Evolutionary conservation across 768 basidiomycete genomes (phyloP).

Genomic region (Calocybe indica): DNA sequence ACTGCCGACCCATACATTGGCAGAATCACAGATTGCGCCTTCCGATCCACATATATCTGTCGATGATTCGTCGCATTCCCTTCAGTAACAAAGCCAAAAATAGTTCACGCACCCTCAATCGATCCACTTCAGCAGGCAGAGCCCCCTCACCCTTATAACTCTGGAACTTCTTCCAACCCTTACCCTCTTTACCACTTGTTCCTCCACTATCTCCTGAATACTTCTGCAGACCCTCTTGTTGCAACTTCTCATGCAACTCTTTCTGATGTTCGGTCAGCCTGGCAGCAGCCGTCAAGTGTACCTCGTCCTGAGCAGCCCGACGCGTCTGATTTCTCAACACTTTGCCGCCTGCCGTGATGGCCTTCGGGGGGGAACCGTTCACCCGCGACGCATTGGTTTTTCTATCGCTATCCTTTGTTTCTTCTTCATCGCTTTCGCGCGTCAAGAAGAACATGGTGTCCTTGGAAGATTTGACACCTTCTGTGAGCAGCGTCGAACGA

Average conservation of each 20-base stretch:
- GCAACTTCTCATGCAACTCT: slow-evolving; percentile 71
- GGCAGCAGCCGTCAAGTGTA: slow-evolving; percentile 69
- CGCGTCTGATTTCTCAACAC: slow-evolving; percentile 89
- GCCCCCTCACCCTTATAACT: slow-evolving; percentile 95
- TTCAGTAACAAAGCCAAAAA: background rate
- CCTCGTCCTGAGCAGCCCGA: slow-evolving; percentile 80
- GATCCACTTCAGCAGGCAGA: slow-evolving; percentile 78
- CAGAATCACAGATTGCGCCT: slow-evolving; percentile 82
- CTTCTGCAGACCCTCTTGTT: slow-evolving; percentile 73
- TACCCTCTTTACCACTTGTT: slow-evolving; percentile 75
- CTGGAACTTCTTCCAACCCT: slow-evolving; percentile 93
- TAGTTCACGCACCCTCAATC: slow-evolving; percentile 55
- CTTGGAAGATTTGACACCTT: slow-evolving; percentile 77
- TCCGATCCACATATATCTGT: slow-evolving; percentile 89
- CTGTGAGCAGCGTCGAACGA: slow-evolving; percentile 66
- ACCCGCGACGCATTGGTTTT: slow-evolving; percentile 44
- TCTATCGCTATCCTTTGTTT: slow-evolving; percentile 48
- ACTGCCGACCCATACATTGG: slow-evolving; percentile 95
- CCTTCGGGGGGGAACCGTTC: slow-evolving; percentile 69
- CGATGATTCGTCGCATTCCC: background rate
- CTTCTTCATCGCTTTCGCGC: slow-evolving; percentile 54
- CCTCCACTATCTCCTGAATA: slow-evolving; percentile 81
- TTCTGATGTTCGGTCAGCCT: slow-evolving; percentile 85
- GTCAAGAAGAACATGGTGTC: slow-evolving; percentile 86
- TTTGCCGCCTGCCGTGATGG: slow-evolving; percentile 76